These are phyloP conservation scores for Pseudopithomyces chartarum DNA, from an alignment of 2,329 filamentous ascomycete species.

Conservation along the genomic window DNA sequence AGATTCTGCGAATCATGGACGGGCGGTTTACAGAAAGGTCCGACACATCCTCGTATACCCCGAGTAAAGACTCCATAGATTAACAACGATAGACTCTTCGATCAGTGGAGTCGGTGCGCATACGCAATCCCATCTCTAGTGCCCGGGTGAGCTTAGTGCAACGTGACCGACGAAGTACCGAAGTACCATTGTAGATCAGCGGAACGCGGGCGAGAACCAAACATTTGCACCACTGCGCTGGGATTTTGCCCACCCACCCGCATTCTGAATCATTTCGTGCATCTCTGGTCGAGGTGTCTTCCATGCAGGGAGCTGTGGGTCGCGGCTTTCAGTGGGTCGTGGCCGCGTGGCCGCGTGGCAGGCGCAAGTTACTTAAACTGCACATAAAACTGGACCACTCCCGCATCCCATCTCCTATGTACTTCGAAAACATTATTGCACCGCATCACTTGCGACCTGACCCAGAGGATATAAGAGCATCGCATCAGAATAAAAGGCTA, in stretches of 20 bases:
- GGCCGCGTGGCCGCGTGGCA: background rate
- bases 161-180: too few species aligned
- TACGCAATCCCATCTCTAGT: too few species aligned
- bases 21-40: background rate
- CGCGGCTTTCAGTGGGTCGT: slow-evolving; percentile 1
- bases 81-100: too few species aligned
- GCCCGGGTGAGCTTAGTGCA: too few species aligned
- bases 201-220: background rate
- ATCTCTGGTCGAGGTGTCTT: background rate
- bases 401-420: background rate
- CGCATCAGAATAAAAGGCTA: background rate
- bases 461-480: background rate
- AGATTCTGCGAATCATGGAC: background rate
- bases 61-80: too few species aligned
- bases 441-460: background rate
- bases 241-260: background rate
- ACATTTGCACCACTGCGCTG: background rate
- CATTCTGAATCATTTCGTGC: background rate
- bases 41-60: too few species aligned
- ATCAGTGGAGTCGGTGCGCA: too few species aligned
- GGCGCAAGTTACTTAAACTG: background rate
- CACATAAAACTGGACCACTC: background rate
- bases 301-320: background rate
- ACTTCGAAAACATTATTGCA: background rate
- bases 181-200: background rate